Conservation (phyloP, 306 rosid genomes). For the Luffa aegyptiaca region DNA sequence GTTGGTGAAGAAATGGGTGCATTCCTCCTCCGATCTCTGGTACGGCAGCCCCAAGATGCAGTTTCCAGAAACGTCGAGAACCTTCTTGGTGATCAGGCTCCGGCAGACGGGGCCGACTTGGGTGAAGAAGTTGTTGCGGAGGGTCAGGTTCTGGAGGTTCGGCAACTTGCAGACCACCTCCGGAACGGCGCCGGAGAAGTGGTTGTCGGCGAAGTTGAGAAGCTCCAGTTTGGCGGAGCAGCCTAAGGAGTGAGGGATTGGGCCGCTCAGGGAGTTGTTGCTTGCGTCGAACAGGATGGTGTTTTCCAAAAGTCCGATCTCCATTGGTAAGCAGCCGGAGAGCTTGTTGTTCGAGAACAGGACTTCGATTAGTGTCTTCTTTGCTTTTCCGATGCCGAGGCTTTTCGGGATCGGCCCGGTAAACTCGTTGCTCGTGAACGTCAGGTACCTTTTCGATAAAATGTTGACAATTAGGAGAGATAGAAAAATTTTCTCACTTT, state of each 20-base stretch:
- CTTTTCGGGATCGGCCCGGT: constrained; percentile 49
- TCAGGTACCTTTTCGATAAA: neutral
- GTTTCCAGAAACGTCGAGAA: constrained; percentile 32
- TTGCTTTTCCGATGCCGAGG: constrained; percentile 26
- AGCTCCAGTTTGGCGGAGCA: constrained; percentile 37
- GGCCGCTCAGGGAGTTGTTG: constrained; percentile 30
- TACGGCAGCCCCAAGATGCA: constrained; percentile 44
- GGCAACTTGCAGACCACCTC: constrained; percentile 46
- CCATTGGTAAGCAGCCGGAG: constrained; percentile 57
- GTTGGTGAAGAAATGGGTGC: constrained; percentile 20
- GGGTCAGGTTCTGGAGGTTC: constrained; percentile 17
- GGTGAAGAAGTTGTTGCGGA: constrained; percentile 44
- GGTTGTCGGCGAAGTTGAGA: constrained; percentile 34
- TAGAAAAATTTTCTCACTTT: no score
- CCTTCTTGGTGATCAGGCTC: constrained; percentile 29
- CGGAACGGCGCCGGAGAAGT: constrained; percentile 45
- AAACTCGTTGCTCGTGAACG: constrained; percentile 57
- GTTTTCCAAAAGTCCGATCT: constrained; percentile 38
- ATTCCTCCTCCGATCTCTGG: constrained; percentile 28
- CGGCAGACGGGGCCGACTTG: constrained; percentile 48
- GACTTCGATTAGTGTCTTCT: constrained; percentile 41
- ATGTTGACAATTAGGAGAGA: no score
- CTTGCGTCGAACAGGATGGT: constrained; percentile 54
- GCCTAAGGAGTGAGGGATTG: constrained; percentile 56
- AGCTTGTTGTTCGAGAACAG: constrained; percentile 46